Percentiles rank a stretch among this genome's conserved stretches.
Evolutionary conservation across 768 basidiomycete species (phyloP).

Genomic region (Mycena polygramma): DNA sequence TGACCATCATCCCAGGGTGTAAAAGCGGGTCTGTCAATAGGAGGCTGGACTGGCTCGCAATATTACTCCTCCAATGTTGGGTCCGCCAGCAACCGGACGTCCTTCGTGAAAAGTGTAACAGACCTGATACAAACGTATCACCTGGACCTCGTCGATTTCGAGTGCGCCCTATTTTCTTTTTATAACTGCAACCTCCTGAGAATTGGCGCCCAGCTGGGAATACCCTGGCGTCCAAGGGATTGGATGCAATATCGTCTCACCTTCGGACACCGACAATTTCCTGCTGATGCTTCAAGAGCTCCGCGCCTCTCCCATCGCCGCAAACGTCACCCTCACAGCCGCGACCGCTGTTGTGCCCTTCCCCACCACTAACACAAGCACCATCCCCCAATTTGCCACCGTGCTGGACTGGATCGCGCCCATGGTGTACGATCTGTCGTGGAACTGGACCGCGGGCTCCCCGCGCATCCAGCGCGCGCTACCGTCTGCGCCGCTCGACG

Average conservation of each 20-base stretch:
- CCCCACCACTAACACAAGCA: slow-evolving; percentile 66
- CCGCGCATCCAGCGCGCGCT: slow-evolving; percentile 35
- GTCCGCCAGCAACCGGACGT: slow-evolving; percentile 68
- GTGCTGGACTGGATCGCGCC: slow-evolving; percentile 68
- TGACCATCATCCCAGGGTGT: slow-evolving; percentile 58
- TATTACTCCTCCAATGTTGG: slow-evolving; percentile 76
- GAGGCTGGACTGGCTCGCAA: slow-evolving; percentile 77
- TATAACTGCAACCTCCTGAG: not conserved
- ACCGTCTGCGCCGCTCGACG: slow-evolving; percentile 90
- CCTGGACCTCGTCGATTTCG: slow-evolving; percentile 71
- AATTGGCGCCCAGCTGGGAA: slow-evolving; percentile 77
- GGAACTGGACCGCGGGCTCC: slow-evolving; percentile 72
- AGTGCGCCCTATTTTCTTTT: slow-evolving; percentile 49
- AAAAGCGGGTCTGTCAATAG: slow-evolving; percentile 70
- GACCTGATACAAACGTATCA: slow-evolving; percentile 65
- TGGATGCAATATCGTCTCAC: slow-evolving; percentile 75
- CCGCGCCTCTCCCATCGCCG: slow-evolving; percentile 64
- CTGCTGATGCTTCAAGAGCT: slow-evolving; percentile 83
- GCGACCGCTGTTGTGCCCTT: slow-evolving; percentile 59
- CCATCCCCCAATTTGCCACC: slow-evolving; percentile 80
- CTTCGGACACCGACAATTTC: slow-evolving; percentile 81
- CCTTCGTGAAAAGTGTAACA: slow-evolving; percentile 72
- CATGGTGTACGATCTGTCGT: slow-evolving; percentile 84
- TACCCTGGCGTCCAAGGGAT: slow-evolving; percentile 81
- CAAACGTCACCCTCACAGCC: slow-evolving; percentile 70